phyloP scores from a whole-genome alignment of 257 asterid genomes.

The Solanum stenotomum region DNA sequence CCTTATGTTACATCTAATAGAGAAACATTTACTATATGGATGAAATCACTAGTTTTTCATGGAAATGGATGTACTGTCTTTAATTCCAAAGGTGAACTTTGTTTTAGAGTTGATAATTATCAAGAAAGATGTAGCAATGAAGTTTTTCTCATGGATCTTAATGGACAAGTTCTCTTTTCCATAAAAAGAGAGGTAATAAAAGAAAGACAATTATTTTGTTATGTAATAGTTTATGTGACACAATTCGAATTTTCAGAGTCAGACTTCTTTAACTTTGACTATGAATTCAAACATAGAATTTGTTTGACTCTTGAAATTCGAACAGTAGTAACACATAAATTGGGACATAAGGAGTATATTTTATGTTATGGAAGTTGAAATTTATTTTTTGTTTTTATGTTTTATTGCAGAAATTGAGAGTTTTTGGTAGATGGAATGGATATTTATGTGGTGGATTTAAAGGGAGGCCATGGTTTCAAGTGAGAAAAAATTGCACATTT shows the following conservation, averaged over 20 bases:
- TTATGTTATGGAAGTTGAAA: not conserved
- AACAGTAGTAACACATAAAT: not conserved
- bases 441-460: conserved; percentile 28
- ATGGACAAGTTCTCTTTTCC: conserved; percentile 58
- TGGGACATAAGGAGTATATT: not conserved
- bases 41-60: conserved; percentile 74
- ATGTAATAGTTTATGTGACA: not conserved
- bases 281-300: too few relatives aligned
- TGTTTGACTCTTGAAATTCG: not conserved
- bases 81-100: conserved; percentile 50
- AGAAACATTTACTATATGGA: conserved; percentile 65
- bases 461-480: conserved; percentile 40
- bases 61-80: conserved; percentile 79
- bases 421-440: conserved; percentile 47
- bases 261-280: not conserved
- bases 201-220: not conserved
- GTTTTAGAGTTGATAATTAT: conserved; percentile 70
- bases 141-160: conserved; percentile 62
- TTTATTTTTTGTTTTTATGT: not conserved
- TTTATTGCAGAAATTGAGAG: conserved; percentile 26
- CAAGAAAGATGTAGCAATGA: conserved; percentile 40
- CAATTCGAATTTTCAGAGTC: not conserved
- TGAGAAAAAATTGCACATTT: conserved; percentile 25
- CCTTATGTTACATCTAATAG: conserved; percentile 17
- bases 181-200: conserved; percentile 48